phyloP scores from a whole-genome alignment of 176 grass and related monocot genomes.

The Chrysopogon serrulatus region DNA sequence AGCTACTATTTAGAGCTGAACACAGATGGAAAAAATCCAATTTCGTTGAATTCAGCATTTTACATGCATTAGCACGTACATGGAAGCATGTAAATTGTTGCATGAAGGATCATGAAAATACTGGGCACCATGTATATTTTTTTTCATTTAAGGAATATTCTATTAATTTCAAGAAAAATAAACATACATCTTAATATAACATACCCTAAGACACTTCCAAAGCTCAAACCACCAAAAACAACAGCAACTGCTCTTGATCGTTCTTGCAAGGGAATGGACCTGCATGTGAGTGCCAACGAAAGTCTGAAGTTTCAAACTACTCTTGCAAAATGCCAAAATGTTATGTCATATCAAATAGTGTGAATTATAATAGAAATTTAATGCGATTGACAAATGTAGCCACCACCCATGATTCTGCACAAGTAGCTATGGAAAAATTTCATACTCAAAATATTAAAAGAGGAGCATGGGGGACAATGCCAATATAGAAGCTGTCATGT shows the following conservation, averaged over 20 bases:
- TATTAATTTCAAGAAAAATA: not conserved
- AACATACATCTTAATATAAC: conserved; percentile 31
- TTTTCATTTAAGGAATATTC: not conserved
- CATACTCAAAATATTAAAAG: not conserved
- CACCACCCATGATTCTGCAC: not conserved
- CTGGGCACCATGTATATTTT: not conserved
- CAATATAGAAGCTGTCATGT: not conserved
- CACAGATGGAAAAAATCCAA: not conserved
- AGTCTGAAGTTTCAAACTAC: not conserved
- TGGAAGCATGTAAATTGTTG: conserved; percentile 12
- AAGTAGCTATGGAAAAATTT: not conserved
- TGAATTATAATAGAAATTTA: not conserved
- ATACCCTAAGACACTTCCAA: conserved; percentile 95
- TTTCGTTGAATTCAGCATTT: not conserved
- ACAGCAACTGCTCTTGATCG: conserved; percentile 94
- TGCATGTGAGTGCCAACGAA: conserved; percentile 33
- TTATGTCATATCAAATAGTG: not conserved
- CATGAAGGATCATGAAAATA: not conserved
- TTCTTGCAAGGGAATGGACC: conserved; percentile 82
- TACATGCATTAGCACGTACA: not conserved
- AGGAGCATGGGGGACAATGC: not conserved
- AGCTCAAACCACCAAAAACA: conserved; percentile 95
- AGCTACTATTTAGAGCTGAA: not conserved
- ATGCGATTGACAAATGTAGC: not conserved
- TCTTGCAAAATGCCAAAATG: conserved; percentile 4